A percentile compares a stretch with the other conserved stretches of the same genome.
Conservation (phyloP, 148 eudicot genomes). For the Polygonum maritimum region DNA sequence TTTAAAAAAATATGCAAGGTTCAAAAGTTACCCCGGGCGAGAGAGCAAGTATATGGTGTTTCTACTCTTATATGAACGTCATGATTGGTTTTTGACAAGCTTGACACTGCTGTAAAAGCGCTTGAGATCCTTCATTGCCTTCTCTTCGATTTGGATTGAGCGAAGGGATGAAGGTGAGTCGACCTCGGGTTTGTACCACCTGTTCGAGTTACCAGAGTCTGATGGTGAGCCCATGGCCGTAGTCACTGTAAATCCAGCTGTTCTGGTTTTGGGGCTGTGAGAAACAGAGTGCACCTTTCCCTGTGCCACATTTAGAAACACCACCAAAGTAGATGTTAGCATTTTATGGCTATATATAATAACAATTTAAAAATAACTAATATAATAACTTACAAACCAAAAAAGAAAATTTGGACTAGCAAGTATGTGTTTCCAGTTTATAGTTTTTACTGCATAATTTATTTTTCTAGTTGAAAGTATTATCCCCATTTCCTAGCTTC, state of each 20-base stretch:
- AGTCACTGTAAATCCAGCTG: constrained; percentile 65
- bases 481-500: too few relatives aligned
- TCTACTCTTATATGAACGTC: background rate
- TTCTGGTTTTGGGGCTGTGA: constrained; percentile 74
- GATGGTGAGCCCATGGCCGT: constrained; percentile 79
- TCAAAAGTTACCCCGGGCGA: background rate
- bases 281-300: constrained; percentile 45
- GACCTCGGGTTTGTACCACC: constrained; percentile 89
- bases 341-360: background rate
- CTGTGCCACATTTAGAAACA: constrained; percentile 20
- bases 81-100: constrained; percentile 53
- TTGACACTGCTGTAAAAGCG: constrained; percentile 87
- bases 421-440: too few relatives aligned
- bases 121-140: constrained; percentile 85
- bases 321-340: background rate
- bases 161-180: constrained; percentile 78
- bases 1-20: background rate
- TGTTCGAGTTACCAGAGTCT: constrained; percentile 46
- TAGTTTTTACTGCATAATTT: too few relatives aligned
- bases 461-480: too few relatives aligned
- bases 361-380: too few relatives aligned
- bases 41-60: background rate
- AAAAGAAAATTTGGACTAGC: too few relatives aligned
- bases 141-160: constrained; percentile 91
- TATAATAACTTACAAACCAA: too few relatives aligned